A percentile compares a stretch with the other conserved stretches of the same genome.
These are phyloP conservation scores for Phoma sp. DNA, from an alignment of 2,329 filamentous ascomycete genomes.

Conservation along the genomic window DNA sequence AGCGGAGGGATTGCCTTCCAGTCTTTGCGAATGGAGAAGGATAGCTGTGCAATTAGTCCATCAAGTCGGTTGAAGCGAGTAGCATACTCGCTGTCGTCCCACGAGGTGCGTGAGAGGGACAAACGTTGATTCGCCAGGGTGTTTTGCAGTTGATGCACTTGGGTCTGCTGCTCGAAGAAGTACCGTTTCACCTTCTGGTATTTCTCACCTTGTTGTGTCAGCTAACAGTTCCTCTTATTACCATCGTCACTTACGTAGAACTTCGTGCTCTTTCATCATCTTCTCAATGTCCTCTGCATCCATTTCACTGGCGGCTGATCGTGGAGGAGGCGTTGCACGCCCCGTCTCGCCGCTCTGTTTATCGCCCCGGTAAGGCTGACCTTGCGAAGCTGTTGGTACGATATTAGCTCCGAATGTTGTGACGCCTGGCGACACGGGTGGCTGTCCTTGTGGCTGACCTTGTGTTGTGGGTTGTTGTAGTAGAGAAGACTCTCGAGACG, in stretches of 20 bases:
- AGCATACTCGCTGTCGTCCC: conserved; percentile 93
- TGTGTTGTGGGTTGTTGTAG: conserved; percentile 45
- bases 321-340: conserved; percentile 56
- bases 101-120: conserved; percentile 89
- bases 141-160: conserved; percentile 95
- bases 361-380: conserved; percentile 52
- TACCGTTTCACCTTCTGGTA: conserved; percentile 98
- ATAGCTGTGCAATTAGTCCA: conserved; percentile 90
- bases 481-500: conserved; percentile 45
- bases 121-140: conserved; percentile 96
- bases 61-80: conserved; percentile 90
- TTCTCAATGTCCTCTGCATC: conserved; percentile 57
- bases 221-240: not conserved
- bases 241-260: conserved; percentile 52
- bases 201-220: conserved; percentile 72
- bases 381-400: conserved; percentile 54
- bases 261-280: conserved; percentile 59
- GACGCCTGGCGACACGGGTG: conserved; percentile 48
- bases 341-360: conserved; percentile 48
- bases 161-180: conserved; percentile 90
- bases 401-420: conserved; percentile 56
- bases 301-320: conserved; percentile 51
- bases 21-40: conserved; percentile 95
- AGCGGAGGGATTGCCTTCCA: conserved; percentile 84
- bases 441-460: conserved; percentile 48